These are phyloP conservation scores for Botryotinia narcissicola DNA, from an alignment of 2,329 filamentous ascomycete genomes.

Conservation along the genomic window DNA sequence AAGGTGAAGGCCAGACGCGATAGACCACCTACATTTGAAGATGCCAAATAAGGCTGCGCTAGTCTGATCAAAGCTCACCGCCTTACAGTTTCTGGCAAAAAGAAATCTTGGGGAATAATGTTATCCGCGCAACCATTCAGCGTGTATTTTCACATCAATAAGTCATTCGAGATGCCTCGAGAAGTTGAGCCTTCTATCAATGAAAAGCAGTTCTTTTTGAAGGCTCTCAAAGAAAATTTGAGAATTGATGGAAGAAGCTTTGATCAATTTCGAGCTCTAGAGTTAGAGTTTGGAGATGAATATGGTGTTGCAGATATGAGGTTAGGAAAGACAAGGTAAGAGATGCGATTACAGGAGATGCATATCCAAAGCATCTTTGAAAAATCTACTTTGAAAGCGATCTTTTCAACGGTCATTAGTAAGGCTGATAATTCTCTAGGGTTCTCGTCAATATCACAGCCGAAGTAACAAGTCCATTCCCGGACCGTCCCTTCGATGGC, in stretches of 20 bases:
- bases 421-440: conserved; percentile 46
- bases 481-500: conserved; percentile 91
- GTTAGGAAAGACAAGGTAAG: conserved; percentile 84
- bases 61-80: conserved; percentile 3
- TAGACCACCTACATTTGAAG: background rate
- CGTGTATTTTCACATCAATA: conserved; percentile 3
- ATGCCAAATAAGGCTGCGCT: conserved; percentile 10
- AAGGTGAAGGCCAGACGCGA: conserved; percentile 10
- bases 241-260: conserved; percentile 81
- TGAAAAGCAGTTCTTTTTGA: conserved; percentile 80
- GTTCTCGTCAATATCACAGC: conserved; percentile 82
- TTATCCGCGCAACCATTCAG: background rate
- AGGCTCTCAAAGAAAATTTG: conserved; percentile 76
- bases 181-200: conserved; percentile 88
- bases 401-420: background rate
- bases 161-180: conserved; percentile 66
- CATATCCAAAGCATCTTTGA: background rate
- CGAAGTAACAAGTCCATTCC: conserved; percentile 79
- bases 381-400: background rate
- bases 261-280: conserved; percentile 75
- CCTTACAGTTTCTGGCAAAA: conserved; percentile 3
- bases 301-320: conserved; percentile 86
- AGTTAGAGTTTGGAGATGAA: conserved; percentile 82
- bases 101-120: conserved; percentile 14
- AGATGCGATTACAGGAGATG: conserved; percentile 5